A percentile compares a stretch with the other conserved stretches of the same genome.
Evolutionary conservation across 192 early-diverging fungal species (phyloP).

Genomic region (Backusella tuberculispora): DNA sequence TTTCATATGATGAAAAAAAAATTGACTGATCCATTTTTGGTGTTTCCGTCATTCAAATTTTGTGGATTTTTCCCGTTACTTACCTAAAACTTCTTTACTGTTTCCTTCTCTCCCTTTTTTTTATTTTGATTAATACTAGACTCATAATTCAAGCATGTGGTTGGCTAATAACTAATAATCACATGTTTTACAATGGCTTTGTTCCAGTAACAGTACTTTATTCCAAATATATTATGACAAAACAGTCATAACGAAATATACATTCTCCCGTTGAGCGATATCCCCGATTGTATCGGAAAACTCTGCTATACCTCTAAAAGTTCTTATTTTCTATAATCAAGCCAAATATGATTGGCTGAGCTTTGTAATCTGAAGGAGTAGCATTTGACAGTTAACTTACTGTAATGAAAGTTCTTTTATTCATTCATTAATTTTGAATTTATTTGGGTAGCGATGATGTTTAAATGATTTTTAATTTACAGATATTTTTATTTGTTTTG

Average conservation of each 20-base stretch:
- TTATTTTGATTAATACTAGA: background rate
- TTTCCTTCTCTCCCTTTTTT: constrained; percentile 11
- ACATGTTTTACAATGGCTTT: constrained; percentile 1
- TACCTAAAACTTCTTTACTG: constrained; percentile 15
- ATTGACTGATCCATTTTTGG: constrained; percentile 16
- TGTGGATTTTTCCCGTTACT: constrained; percentile 15
- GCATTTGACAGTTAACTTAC: background rate
- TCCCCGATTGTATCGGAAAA: constrained; percentile 9
- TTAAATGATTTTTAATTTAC: too few species aligned
- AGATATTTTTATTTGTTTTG: background rate
- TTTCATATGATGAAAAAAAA: constrained; percentile 19
- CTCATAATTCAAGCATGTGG: background rate
- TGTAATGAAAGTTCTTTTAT: background rate
- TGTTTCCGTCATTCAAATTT: constrained; percentile 1
- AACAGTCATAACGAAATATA: background rate
- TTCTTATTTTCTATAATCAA: constrained; percentile 11
- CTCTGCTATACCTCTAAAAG: background rate
- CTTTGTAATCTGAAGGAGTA: background rate
- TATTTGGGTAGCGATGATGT: too few species aligned
- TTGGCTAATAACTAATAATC: background rate
- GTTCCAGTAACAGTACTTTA: constrained; percentile 1
- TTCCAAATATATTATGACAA: background rate
- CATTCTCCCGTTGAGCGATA: background rate
- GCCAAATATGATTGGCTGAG: background rate
- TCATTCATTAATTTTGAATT: too few species aligned